Conservation (phyloP, 164 flowering plant genomes). For the Hamamelis virginiana region DNA sequence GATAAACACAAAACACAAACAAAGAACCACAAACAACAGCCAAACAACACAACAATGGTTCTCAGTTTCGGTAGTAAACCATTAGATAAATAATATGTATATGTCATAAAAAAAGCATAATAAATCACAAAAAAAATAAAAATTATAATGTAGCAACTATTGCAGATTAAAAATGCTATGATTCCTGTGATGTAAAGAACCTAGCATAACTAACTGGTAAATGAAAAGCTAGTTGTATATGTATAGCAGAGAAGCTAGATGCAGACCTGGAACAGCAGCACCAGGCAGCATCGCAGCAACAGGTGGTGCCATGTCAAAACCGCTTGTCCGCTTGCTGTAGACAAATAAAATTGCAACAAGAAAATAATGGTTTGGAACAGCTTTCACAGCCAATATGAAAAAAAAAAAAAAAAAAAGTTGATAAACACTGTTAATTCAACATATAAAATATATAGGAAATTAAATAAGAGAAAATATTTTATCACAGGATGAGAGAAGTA, state of each 20-base stretch:
- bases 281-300: slow-evolving; percentile 34
- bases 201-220: neutral
- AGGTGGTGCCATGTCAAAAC: slow-evolving; percentile 89
- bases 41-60: slow-evolving; percentile 67
- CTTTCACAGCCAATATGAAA: neutral
- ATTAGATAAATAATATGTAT: slow-evolving; percentile 23
- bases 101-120: slow-evolving; percentile 16
- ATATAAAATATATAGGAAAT: no score
- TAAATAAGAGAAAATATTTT: no score
- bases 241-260: slow-evolving; percentile 4
- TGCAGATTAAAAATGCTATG: neutral
- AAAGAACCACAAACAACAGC: slow-evolving; percentile 72
- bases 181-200: slow-evolving; percentile 1
- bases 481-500: no score
- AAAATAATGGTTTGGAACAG: neutral
- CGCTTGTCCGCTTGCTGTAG: slow-evolving; percentile 71
- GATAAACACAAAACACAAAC: slow-evolving; percentile 57
- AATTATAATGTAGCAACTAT: neutral
- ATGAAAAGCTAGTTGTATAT: neutral
- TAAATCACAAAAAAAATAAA: slow-evolving; percentile 5
- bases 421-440: no score
- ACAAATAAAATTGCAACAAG: slow-evolving; percentile 5
- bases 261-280: slow-evolving; percentile 50
- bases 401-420: neutral
- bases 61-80: slow-evolving; percentile 55